Evolutionary conservation across 306 rosid genomes (phyloP), one percentile per base, ranked within the genome.

Genomic region (Spatholobus suberectus): DNA sequence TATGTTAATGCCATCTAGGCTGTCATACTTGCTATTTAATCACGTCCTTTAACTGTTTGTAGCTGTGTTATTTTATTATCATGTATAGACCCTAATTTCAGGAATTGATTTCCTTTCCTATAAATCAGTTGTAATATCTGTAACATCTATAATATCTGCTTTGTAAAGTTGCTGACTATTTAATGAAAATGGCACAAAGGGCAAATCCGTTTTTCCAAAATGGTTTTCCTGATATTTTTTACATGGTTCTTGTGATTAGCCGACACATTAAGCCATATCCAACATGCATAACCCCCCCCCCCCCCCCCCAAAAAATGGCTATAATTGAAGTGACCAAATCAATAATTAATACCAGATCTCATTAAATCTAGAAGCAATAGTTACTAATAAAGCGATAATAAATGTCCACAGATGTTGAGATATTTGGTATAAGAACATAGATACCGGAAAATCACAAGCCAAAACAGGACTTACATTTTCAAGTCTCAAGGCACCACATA

Each of bases 401-500:
- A 54, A 66, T 54, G 47, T 76, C 41, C 41, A 51, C 29, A 71
- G 46, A 43, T 63, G 24, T 63, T 34, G 41, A 34, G 24, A 34
- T 14, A 73, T 71, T 52, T 7, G 59, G 54, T 35, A 67, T 63
- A 66, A 55, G 77, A 81, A 78, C 71, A 37, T 10, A 32, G 66
- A 73, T 78, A 38, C 18, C 14, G 10, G 18, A 59, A 84, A 73
- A 43, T 18, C 18, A 59, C 23, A 67, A 43, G 75, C 32, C 59
- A 73, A 76, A 17, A 57, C 58, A 81, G 71, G 75, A 83, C 91
- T 79, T 84, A 96, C 99, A 89, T 94, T 79, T 84, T 96, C 99
- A 68, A 96, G 98, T 85, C 97, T 96, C 83, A 96, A 89, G 80
- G 97, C 90, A 79, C 99, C 98, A 87, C 99, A 96, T 37, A 94